Evolutionary conservation across 1,139 yeast genomes (phyloP).

Genomic region (Debaryomyces fabryi): DNA sequence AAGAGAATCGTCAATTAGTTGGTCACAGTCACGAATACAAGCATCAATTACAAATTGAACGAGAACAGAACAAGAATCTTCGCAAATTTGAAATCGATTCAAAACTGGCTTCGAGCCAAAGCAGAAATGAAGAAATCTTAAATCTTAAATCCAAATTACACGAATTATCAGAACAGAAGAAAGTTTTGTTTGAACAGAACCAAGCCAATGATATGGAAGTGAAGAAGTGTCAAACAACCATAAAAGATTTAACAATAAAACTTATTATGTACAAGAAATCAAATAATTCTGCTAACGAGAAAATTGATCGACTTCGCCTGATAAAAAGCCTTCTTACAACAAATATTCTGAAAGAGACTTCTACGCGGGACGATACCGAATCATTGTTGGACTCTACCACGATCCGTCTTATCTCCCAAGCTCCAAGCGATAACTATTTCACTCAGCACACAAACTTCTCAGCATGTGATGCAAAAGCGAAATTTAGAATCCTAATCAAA

Average conservation of each 20-base stretch:
- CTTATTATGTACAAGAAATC: conserved; percentile 10
- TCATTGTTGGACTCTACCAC: conserved; percentile 9
- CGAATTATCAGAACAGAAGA: conserved; percentile 1
- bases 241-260: conserved; percentile 9
- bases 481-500: conserved; percentile 3
- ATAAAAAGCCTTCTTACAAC: conserved; percentile 5
- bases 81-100: neutral
- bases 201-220: conserved; percentile 4
- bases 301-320: conserved; percentile 7
- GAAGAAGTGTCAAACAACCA: neutral
- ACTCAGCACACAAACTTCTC: conserved; percentile 2
- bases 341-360: neutral
- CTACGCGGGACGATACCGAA: conserved; percentile 7
- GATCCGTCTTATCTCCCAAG: neutral
- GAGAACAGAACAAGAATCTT: neutral
- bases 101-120: neutral
- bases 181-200: neutral
- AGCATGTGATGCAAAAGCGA: conserved; percentile 2
- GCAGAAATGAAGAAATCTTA: neutral
- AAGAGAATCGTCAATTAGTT: conserved; percentile 6
- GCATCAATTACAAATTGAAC: neutral
- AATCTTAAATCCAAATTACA: neutral
- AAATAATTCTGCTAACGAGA: neutral
- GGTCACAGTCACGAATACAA: neutral
- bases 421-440: neutral